Percentiles rank a stretch among this genome's conserved stretches.
phyloP scores from a whole-genome alignment of 768 basidiomycete genomes.

The Pseudohyphozyma bogoriensis region DNA sequence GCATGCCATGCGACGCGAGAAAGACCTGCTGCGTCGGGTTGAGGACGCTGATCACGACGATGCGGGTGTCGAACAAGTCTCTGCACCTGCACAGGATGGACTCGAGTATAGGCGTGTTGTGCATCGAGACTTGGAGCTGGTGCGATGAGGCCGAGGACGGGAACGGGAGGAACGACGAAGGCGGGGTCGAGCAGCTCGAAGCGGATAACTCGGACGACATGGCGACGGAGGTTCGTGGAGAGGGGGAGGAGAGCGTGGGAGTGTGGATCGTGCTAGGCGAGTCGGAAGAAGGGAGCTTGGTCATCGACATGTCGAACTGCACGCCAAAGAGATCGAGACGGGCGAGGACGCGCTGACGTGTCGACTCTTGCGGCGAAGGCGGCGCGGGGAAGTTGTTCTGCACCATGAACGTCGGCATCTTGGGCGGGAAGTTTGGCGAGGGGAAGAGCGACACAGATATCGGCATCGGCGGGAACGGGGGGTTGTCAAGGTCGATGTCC shows the following conservation, averaged over 20 bases:
- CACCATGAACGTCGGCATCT: background rate
- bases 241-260: background rate
- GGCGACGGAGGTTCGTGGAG: too few species aligned
- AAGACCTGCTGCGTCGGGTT: background rate
- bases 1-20: background rate
- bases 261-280: background rate
- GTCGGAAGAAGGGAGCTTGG: too few species aligned
- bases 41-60: background rate
- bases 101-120: conserved; percentile 1
- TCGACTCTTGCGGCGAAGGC: background rate
- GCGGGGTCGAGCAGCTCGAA: background rate
- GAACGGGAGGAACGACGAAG: too few species aligned
- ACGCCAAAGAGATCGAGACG: conserved; percentile 1
- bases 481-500: background rate
- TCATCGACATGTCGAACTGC: too few species aligned
- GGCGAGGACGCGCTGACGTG: background rate
- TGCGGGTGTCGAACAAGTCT: background rate
- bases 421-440: too few species aligned
- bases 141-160: too few species aligned
- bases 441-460: too few species aligned
- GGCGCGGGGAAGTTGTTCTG: background rate
- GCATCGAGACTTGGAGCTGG: too few species aligned
- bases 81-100: background rate
- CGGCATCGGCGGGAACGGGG: background rate
- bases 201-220: background rate